These are phyloP conservation scores for Penicillium arizonense DNA, from an alignment of 495 filamentous ascomycete species.

Conservation along the genomic window DNA sequence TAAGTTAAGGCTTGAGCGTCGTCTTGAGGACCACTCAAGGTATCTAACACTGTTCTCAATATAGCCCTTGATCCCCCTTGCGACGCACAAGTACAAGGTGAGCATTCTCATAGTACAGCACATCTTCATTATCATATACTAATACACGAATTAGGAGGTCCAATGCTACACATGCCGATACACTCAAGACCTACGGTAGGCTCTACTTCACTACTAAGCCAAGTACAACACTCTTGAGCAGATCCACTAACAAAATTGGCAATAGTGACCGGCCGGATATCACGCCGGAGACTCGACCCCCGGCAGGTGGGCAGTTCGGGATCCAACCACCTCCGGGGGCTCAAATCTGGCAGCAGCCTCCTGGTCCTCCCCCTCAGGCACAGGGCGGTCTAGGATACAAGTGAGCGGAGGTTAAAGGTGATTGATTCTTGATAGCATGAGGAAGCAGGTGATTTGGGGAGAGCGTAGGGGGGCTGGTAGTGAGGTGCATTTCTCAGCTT, in stretches of 20 bases:
- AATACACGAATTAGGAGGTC: slow-evolving; percentile 41
- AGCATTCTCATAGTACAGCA: neutral
- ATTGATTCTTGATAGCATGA: neutral
- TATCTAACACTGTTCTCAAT: slow-evolving; percentile 7
- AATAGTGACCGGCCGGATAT: slow-evolving; percentile 45
- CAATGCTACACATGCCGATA: slow-evolving; percentile 53
- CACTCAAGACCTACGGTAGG: slow-evolving; percentile 51
- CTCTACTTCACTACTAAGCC: neutral
- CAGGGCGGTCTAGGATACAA: slow-evolving; percentile 20
- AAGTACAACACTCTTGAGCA: neutral
- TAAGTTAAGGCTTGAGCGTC: slow-evolving; percentile 23
- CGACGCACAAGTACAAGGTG: slow-evolving; percentile 52
- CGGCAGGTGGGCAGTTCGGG: slow-evolving; percentile 26
- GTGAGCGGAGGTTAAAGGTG: slow-evolving; percentile 3
- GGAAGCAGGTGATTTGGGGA: neutral
- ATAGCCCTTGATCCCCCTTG: slow-evolving; percentile 49
- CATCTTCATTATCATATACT: neutral
- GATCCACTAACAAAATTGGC: slow-evolving; percentile 1
- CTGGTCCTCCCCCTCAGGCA: slow-evolving; percentile 21
- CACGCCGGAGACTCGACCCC: slow-evolving; percentile 41
- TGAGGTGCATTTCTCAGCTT: too few relatives aligned
- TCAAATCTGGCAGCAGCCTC: slow-evolving; percentile 19
- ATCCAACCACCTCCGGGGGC: slow-evolving; percentile 32
- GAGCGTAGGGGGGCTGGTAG: neutral
- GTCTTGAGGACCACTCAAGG: neutral